Evolutionary conservation across 495 filamentous ascomycete genomes (phyloP).

Genomic region (Chaetomium tenue): DNA sequence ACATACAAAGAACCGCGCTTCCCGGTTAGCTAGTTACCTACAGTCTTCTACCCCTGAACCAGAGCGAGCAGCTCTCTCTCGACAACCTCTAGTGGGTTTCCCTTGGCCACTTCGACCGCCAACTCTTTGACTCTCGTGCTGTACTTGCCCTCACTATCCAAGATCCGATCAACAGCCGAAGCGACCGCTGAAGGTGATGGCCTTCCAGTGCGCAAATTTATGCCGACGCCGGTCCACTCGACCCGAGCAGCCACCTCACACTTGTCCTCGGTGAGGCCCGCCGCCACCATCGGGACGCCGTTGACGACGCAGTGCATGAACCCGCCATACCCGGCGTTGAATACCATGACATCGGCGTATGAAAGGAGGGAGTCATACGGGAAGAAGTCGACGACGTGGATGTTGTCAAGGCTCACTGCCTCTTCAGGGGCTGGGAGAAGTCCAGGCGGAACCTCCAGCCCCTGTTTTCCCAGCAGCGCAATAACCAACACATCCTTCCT

Average conservation of each 20-base stretch:
- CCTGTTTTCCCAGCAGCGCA: slow-evolving; percentile 35
- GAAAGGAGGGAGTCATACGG: slow-evolving; percentile 39
- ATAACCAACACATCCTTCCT: slow-evolving; percentile 31
- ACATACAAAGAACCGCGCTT: background rate
- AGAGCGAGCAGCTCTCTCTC: slow-evolving; percentile 28
- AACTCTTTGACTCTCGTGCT: slow-evolving; percentile 30
- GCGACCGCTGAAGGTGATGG: too few species aligned
- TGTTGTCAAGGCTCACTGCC: slow-evolving; percentile 20
- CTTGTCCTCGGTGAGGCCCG: slow-evolving; percentile 26
- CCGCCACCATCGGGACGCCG: slow-evolving; percentile 37
- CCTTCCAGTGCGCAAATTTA: too few species aligned
- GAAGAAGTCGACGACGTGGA: slow-evolving; percentile 36
- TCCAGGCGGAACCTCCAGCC: slow-evolving; percentile 24
- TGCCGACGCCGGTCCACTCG: too few species aligned
- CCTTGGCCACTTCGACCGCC: slow-evolving; percentile 25
- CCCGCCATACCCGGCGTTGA: slow-evolving; percentile 39
- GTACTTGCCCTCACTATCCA: slow-evolving; percentile 23
- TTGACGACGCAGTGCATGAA: slow-evolving; percentile 36
- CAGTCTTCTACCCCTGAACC: slow-evolving; percentile 2
- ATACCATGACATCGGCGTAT: slow-evolving; percentile 32
- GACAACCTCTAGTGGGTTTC: slow-evolving; percentile 30
- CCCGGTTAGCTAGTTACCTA: background rate
- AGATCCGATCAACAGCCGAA: too few species aligned
- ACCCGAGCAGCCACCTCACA: too few species aligned
- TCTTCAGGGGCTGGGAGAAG: background rate